A percentile compares a stretch with the other conserved stretches of the same genome.
Evolutionary conservation across 495 filamentous ascomycete species (phyloP).

Genomic region (Opeltia flavorubescens): DNA sequence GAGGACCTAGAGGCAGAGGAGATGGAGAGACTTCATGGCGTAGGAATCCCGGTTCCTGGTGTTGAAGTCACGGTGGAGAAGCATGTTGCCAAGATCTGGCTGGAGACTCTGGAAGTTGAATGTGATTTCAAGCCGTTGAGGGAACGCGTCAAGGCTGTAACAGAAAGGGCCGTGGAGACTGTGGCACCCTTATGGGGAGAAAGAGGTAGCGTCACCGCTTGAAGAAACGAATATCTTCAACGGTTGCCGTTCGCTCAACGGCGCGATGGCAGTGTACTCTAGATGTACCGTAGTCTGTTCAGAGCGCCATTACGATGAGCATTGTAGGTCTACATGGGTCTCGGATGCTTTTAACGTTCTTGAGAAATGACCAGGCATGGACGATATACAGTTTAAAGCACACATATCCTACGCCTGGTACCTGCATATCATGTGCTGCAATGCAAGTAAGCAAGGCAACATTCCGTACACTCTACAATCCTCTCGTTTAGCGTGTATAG

Average conservation of each 20-base stretch:
- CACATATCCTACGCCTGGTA: too few relatives aligned
- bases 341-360: too few relatives aligned
- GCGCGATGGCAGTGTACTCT: neutral
- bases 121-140: slow-evolving; percentile 56
- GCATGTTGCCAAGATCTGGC: slow-evolving; percentile 75
- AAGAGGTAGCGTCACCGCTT: too few relatives aligned
- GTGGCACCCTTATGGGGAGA: slow-evolving; percentile 58
- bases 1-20: slow-evolving; percentile 45
- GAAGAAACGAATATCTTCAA: too few relatives aligned
- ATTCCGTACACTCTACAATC: too few relatives aligned
- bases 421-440: too few relatives aligned
- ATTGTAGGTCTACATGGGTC: too few relatives aligned
- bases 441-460: too few relatives aligned
- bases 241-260: neutral
- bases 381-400: too few relatives aligned
- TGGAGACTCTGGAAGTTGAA: slow-evolving; percentile 83
- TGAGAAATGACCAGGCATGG: too few relatives aligned
- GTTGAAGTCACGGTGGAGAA: slow-evolving; percentile 79
- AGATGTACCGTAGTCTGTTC: neutral
- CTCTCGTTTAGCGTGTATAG: too few relatives aligned
- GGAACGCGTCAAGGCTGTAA: slow-evolving; percentile 72
- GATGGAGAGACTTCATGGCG: slow-evolving; percentile 52
- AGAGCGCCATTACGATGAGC: neutral
- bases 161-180: slow-evolving; percentile 85
- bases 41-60: slow-evolving; percentile 81